Conservation (phyloP, 306 rosid genomes). For the Alnus glutinosa region DNA sequence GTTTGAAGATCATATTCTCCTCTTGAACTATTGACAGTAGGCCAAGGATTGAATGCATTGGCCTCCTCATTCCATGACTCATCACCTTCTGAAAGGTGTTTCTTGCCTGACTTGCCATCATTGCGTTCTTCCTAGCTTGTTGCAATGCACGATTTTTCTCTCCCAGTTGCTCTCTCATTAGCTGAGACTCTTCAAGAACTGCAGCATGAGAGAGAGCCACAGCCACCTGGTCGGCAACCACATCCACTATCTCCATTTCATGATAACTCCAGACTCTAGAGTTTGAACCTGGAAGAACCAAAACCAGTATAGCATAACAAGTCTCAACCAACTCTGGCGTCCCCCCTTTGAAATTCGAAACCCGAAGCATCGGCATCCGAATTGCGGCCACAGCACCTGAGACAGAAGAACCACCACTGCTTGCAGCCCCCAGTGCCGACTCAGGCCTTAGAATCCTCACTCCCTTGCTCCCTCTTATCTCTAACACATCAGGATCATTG, state of each 20-base stretch:
- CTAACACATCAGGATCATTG: slow-evolving; percentile 66
- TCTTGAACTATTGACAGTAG: slow-evolving; percentile 83
- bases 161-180: slow-evolving; percentile 92
- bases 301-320: slow-evolving; percentile 82
- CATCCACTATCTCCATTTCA: slow-evolving; percentile 90
- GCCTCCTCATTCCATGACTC: slow-evolving; percentile 99
- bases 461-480: slow-evolving; percentile 60
- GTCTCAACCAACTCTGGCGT: slow-evolving; percentile 86
- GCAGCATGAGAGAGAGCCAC: slow-evolving; percentile 99
- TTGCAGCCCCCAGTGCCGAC: slow-evolving; percentile 72
- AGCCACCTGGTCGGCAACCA: slow-evolving; percentile 99
- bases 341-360: slow-evolving; percentile 88
- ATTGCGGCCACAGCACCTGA: slow-evolving; percentile 88
- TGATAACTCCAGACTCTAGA: slow-evolving; percentile 83
- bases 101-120: slow-evolving; percentile 98
- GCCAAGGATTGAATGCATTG: slow-evolving; percentile 96
- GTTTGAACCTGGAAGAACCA: slow-evolving; percentile 82
- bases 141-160: slow-evolving; percentile 97
- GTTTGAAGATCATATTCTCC: slow-evolving; percentile 67
- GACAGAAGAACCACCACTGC: slow-evolving; percentile 57
- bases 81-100: slow-evolving; percentile 88
- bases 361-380: slow-evolving; percentile 98
- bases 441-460: slow-evolving; percentile 67
- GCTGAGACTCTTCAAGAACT: slow-evolving; percentile 96
- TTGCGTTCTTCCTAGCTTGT: slow-evolving; percentile 75